A percentile compares a stretch with the other conserved stretches of the same genome.
phyloP scores from a whole-genome alignment of 805 yeast genomes.

The Metschnikowia hibisci region DNA sequence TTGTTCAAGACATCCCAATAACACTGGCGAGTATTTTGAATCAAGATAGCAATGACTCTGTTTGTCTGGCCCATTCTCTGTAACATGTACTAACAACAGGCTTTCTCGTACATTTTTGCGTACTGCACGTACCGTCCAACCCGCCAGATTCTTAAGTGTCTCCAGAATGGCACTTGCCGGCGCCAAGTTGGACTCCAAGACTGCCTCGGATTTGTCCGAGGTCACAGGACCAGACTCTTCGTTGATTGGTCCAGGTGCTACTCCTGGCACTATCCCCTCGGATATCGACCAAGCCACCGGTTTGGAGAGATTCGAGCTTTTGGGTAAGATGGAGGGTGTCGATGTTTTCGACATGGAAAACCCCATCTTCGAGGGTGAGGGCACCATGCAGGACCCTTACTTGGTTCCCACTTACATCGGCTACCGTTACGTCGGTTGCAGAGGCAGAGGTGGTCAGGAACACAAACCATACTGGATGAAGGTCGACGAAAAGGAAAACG shows the following conservation, averaged over 20 bases:
- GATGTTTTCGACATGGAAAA: slow-evolving; percentile 90
- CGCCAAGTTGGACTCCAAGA: slow-evolving; percentile 43
- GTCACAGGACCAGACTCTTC: slow-evolving; percentile 69
- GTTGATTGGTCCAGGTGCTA: slow-evolving; percentile 89
- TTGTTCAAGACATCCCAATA: too few relatives aligned
- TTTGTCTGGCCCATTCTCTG: too few relatives aligned
- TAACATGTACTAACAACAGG: slow-evolving; percentile 22
- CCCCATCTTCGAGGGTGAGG: slow-evolving; percentile 81
- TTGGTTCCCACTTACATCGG: slow-evolving; percentile 87
- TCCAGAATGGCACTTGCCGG: slow-evolving; percentile 26
- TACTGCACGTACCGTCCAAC: slow-evolving; percentile 29
- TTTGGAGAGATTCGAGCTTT: slow-evolving; percentile 91
- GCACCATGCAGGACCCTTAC: slow-evolving; percentile 88
- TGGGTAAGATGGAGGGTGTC: slow-evolving; percentile 93
- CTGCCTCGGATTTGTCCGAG: slow-evolving; percentile 68
- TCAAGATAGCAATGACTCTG: too few relatives aligned
- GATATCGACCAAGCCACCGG: slow-evolving; percentile 97
- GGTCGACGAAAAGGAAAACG: slow-evolving; percentile 75
- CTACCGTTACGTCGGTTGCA: slow-evolving; percentile 94
- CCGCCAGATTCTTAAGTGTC: slow-evolving; percentile 33
- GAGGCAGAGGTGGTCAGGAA: slow-evolving; percentile 91
- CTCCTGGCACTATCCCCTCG: slow-evolving; percentile 80
- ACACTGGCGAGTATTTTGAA: too few relatives aligned
- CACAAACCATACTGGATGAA: slow-evolving; percentile 91
- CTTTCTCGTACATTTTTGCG: slow-evolving; percentile 38